phyloP scores from a whole-genome alignment of 73 alveolate genomes.

The Urostyla sp. region DNA sequence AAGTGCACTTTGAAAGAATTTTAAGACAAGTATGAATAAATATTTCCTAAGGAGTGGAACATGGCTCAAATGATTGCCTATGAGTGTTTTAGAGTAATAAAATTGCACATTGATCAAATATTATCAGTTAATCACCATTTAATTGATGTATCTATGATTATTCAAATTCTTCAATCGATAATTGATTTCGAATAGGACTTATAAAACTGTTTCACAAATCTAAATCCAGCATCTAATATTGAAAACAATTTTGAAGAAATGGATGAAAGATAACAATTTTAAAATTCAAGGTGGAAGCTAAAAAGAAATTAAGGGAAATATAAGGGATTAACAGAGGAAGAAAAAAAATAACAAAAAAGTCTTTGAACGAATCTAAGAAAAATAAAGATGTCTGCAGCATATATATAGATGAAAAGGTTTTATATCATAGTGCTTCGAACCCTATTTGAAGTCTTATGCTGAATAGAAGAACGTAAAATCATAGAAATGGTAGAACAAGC shows the following conservation, averaged over 20 bases:
- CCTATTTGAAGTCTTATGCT: constrained; percentile 90
- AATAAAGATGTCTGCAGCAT: constrained; percentile 74
- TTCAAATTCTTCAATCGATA: constrained; percentile 85
- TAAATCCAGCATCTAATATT: neutral
- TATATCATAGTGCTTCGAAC: constrained; percentile 93
- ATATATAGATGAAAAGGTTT: constrained; percentile 86
- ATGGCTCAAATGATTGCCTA: constrained; percentile 89
- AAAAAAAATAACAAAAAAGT: constrained; percentile 50
- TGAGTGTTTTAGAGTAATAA: constrained; percentile 94
- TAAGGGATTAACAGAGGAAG: constrained; percentile 58
- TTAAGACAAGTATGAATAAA: constrained; percentile 83
- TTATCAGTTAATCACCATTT: constrained; percentile 75
- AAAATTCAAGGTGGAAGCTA: constrained; percentile 67
- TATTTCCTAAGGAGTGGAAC: constrained; percentile 96
- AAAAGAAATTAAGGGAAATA: constrained; percentile 76
- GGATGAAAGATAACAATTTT: constrained; percentile 57
- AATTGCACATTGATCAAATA: constrained; percentile 87
- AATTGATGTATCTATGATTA: constrained; percentile 89
- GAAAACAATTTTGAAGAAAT: constrained; percentile 16
- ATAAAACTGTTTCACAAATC: constrained; percentile 80
- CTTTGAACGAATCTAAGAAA: constrained; percentile 45
- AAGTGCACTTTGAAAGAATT: constrained; percentile 92
- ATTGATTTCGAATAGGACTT: constrained; percentile 91
- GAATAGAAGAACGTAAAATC: constrained; percentile 90
- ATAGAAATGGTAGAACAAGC: constrained; percentile 73